A percentile compares a stretch with the other conserved stretches of the same genome.
These are phyloP conservation scores for Linnemannia exigua DNA, from an alignment of 192 early-diverging fungal species.

Conservation along the genomic window DNA sequence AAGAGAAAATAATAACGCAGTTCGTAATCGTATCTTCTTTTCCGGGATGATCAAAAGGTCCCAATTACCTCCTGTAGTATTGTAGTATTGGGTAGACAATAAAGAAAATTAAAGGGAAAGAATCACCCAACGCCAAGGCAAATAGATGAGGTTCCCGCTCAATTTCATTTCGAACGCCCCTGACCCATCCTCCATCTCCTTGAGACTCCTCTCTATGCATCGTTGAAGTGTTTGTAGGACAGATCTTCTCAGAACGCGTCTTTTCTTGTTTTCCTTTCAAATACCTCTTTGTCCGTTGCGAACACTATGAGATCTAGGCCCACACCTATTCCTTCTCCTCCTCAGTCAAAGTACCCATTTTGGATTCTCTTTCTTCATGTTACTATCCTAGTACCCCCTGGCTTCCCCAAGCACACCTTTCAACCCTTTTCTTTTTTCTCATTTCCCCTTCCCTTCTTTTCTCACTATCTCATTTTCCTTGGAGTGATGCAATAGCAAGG, in stretches of 20 bases:
- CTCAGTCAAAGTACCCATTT: background rate
- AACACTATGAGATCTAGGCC: background rate
- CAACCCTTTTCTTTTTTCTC: background rate
- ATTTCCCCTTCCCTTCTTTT: background rate
- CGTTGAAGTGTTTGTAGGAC: too few species aligned
- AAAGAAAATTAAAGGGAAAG: background rate
- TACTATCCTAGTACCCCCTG: background rate
- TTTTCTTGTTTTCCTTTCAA: too few species aligned
- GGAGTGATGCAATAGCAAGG: background rate
- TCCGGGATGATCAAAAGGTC: background rate
- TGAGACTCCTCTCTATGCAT: background rate
- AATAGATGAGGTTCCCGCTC: background rate
- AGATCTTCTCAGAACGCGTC: too few species aligned
- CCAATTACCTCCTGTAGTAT: background rate
- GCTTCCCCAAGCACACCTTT: too few species aligned
- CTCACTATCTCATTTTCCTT: background rate
- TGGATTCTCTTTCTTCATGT: background rate
- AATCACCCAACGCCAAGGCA: background rate
- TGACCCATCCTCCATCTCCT: too few species aligned
- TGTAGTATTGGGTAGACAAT: background rate
- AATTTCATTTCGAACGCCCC: too few species aligned
- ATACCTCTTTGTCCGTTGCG: background rate
- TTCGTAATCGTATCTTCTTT: background rate
- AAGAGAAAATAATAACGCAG: background rate
- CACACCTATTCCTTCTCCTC: background rate